Percentiles rank a stretch among this genome's conserved stretches.
Evolutionary conservation across 2,329 filamentous ascomycete genomes (phyloP).

Genomic region (Colletotrichum paranaense): DNA sequence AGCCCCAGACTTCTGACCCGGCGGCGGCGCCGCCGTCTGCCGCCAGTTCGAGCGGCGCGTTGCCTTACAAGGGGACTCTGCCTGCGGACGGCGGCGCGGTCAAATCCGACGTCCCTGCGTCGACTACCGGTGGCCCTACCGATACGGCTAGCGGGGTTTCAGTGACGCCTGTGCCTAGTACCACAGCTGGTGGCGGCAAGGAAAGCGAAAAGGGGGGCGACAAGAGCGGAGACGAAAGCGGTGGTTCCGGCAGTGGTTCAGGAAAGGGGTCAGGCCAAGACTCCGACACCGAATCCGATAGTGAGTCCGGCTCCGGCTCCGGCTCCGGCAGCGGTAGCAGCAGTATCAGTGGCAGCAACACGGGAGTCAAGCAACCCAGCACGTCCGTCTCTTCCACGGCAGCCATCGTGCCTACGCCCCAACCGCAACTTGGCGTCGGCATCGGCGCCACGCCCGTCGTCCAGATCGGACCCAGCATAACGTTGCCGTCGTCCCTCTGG

Average conservation of each 20-base stretch:
- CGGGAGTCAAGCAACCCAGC: not conserved
- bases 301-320: not conserved
- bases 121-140: not conserved
- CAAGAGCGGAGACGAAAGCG: not conserved
- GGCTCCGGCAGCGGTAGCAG: not conserved
- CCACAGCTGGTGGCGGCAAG: not conserved
- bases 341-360: not conserved
- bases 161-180: not conserved
- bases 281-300: not conserved
- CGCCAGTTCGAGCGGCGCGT: not conserved
- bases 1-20: not conserved
- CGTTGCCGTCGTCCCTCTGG: slow-evolving; percentile 22
- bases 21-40: not conserved
- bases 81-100: not conserved
- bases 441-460: not conserved
- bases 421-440: not conserved
- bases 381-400: not conserved
- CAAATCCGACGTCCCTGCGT: not conserved
- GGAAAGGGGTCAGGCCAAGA: not conserved
- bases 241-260: not conserved
- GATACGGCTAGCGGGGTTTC: not conserved
- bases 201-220: not conserved
- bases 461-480: slow-evolving; percentile 1
- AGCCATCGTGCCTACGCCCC: not conserved
- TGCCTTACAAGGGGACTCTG: not conserved